These are phyloP conservation scores for Daldinia sp. DNA, from an alignment of 2,329 filamentous ascomycete genomes.

Conservation along the genomic window DNA sequence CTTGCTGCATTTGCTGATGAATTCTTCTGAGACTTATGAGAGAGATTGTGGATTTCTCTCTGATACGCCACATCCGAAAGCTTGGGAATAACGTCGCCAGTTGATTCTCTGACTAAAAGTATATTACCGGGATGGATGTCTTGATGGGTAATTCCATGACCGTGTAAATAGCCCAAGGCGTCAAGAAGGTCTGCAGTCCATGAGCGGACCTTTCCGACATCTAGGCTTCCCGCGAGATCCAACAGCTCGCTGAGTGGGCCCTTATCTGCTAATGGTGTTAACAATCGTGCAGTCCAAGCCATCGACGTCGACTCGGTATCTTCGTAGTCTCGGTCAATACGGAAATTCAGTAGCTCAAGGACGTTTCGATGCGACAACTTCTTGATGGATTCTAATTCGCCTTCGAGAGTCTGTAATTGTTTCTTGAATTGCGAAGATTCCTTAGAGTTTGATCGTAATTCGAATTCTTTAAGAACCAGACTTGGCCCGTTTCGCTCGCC, in stretches of 20 bases:
- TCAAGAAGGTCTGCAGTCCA: constrained; percentile 95
- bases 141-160: constrained; percentile 84
- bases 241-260: constrained; percentile 86
- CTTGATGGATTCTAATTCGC: constrained; percentile 80
- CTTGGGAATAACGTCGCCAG: constrained; percentile 78
- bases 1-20: constrained; percentile 71
- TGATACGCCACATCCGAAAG: constrained; percentile 81
- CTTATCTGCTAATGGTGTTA: constrained; percentile 83
- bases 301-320: constrained; percentile 56
- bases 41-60: constrained; percentile 72
- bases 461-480: constrained; percentile 80
- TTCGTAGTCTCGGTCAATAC: constrained; percentile 70
- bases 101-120: constrained; percentile 76
- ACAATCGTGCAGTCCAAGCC: constrained; percentile 78
- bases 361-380: constrained; percentile 81
- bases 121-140: constrained; percentile 85
- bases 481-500: constrained; percentile 68
- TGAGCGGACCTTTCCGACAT: constrained; percentile 80
- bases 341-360: constrained; percentile 84
- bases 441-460: constrained; percentile 67
- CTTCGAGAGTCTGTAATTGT: constrained; percentile 80
- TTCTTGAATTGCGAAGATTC: constrained; percentile 77
- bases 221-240: constrained; percentile 79
- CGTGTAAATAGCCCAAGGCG: constrained; percentile 87
- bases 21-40: constrained; percentile 64